A percentile compares a stretch with the other conserved stretches of the same genome.
These are phyloP conservation scores for Coccomyxa sp. DNA, from an alignment of 139 green algal species.

Conservation along the genomic window DNA sequence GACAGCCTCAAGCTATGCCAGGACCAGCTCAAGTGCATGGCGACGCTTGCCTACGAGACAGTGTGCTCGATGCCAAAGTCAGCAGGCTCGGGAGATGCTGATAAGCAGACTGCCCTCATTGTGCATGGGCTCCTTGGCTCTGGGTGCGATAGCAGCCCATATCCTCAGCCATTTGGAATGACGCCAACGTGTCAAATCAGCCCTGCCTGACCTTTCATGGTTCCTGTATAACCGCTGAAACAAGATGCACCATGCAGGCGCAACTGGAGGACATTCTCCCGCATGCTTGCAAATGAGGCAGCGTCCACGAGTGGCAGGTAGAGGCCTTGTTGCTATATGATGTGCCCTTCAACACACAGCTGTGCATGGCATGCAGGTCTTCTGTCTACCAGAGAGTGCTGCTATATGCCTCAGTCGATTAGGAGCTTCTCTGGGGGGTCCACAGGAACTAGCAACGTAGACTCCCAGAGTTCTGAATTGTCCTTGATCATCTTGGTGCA, in stretches of 20 bases:
- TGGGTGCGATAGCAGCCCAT: too few relatives aligned
- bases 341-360: not conserved
- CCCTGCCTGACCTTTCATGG: not conserved
- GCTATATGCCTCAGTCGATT: not conserved
- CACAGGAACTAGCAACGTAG: too few relatives aligned
- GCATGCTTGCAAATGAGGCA: constrained; percentile 10
- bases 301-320: constrained; percentile 14
- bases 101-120: constrained; percentile 18
- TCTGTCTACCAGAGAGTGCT: too few relatives aligned
- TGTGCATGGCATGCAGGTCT: too few relatives aligned
- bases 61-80: not conserved
- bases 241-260: not conserved
- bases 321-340: not conserved
- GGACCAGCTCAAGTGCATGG: too few relatives aligned
- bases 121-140: constrained; percentile 50
- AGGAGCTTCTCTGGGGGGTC: too few relatives aligned
- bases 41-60: not conserved
- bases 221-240: not conserved
- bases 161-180: too few relatives aligned
- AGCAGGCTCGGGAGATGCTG: not conserved
- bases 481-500: not conserved
- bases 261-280: constrained; percentile 35
- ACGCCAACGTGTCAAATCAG: not conserved
- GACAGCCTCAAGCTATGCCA: too few relatives aligned
- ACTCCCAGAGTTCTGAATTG: too few relatives aligned